Conservation (phyloP, 257 asterid species). For the Capsicum chinense region DNA sequence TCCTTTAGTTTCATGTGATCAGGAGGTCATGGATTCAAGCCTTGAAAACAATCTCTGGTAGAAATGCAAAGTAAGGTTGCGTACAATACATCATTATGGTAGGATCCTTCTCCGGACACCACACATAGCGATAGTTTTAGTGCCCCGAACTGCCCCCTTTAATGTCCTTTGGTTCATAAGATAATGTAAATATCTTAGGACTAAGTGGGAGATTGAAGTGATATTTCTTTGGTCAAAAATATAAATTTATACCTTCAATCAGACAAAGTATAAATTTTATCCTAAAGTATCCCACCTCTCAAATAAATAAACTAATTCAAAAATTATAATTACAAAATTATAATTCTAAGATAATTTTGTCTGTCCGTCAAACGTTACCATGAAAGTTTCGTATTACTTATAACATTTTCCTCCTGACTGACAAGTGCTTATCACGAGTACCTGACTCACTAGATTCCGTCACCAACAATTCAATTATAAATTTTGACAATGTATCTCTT, state of each 20-base stretch:
- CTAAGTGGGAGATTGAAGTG: neutral
- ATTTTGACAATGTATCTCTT: neutral
- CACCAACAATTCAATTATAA: constrained; percentile 18
- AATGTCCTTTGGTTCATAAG: too few relatives aligned
- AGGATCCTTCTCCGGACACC: too few relatives aligned
- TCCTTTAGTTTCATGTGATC: too few relatives aligned
- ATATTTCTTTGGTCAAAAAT: neutral
- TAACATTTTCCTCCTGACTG: neutral
- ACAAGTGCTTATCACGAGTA: constrained; percentile 1
- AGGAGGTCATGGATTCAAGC: too few relatives aligned
- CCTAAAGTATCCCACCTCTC: neutral
- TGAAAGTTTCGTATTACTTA: neutral
- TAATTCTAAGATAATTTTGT: neutral
- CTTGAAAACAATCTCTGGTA: too few relatives aligned
- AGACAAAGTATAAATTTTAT: neutral
- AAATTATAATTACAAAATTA: neutral
- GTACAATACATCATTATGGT: too few relatives aligned
- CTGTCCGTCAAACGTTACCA: fast-evolving
- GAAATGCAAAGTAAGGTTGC: too few relatives aligned
- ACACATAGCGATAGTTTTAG: too few relatives aligned
- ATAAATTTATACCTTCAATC: neutral
- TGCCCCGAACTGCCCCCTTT: too few relatives aligned
- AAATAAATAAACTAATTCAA: neutral
- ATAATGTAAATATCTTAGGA: too few relatives aligned
- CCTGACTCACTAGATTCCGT: neutral